A percentile compares a stretch with the other conserved stretches of the same genome.
Conservation (phyloP, 495 filamentous ascomycete species). For the Elaphomyces granulatus region DNA sequence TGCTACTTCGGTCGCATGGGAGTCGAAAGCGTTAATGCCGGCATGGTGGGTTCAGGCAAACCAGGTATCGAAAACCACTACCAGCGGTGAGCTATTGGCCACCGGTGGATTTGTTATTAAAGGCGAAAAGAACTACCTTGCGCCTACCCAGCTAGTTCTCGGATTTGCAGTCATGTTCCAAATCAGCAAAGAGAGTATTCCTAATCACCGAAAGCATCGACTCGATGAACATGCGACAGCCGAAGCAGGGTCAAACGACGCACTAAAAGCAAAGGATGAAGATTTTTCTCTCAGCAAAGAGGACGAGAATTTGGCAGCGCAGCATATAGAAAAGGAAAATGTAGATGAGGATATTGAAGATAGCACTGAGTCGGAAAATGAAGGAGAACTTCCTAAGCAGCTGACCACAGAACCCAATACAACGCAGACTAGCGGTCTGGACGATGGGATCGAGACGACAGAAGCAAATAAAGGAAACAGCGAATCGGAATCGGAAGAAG, state of each 20-base stretch:
- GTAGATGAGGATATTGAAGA: conserved; percentile 12
- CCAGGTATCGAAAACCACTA: conserved; percentile 73
- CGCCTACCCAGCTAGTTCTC: conserved; percentile 73
- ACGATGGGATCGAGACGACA: neutral
- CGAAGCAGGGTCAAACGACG: neutral
- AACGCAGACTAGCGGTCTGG: too few relatives aligned
- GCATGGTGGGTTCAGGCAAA: conserved; percentile 86
- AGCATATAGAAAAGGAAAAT: conserved; percentile 18
- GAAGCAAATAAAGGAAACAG: neutral
- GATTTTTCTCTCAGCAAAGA: neutral
- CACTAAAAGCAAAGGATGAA: neutral
- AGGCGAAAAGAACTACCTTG: conserved; percentile 81
- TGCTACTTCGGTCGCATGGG: conserved; percentile 78
- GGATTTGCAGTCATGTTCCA: conserved; percentile 80
- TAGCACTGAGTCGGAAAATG: conserved; percentile 16
- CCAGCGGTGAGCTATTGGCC: conserved; percentile 63
- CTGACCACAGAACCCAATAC: conserved; percentile 21
- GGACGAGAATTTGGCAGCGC: conserved; percentile 8
- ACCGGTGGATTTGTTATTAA: conserved; percentile 63
- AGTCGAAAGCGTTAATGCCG: conserved; percentile 86
- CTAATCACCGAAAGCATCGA: conserved; percentile 61
- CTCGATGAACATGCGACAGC: conserved; percentile 30
- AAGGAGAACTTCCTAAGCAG: conserved; percentile 11
- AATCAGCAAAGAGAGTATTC: conserved; percentile 78
- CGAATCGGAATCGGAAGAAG: conserved; percentile 13